Evolutionary conservation across 2,329 filamentous ascomycete genomes (phyloP), one percentile per base, ranked within the genome.

Genomic region (Hypoxylon sp.): DNA sequence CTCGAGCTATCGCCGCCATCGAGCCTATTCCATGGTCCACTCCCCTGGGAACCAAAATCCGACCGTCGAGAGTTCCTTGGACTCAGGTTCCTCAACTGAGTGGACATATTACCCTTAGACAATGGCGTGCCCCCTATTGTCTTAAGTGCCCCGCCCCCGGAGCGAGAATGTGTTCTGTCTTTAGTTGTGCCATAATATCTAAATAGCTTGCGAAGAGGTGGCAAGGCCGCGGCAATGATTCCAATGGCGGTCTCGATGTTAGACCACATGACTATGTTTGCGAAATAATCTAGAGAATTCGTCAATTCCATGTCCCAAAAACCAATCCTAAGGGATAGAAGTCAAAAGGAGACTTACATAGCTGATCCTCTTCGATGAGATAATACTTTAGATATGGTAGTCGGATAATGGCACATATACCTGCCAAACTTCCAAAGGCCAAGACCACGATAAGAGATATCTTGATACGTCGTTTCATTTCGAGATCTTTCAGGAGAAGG

Each of bases 361-460:
- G 44, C 2, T 54, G 59, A 56, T 63, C 59, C 22, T 55, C 29
- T 24, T 63, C 51, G 33, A 54, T 48, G 10, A 50, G 42, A 48
- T 63, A 63, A 39, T 63, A 63, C 33, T 63, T 63, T n/a, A 63
- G 17, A 48, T 56, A 63, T 26, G 59, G 59, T 14, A 63, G 31
- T n/a, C 59, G 51, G 26, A 54, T n/a, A 31, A 63, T 63, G 33
- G 50, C 42, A 48, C 50, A 54, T 5, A 63, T 22, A 9, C 59
- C 50, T 14, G 51, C 59, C 14, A 63, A 51, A 17, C 50, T 63
- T 42, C 59, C 59, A 14, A 63, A 63, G 1, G 50, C 33, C 14
- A 63, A 19, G 52, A 54, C 52, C 13, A 56, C 31, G 4, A 56
- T 56, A 33, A 63, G 59, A 8, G 59, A 54, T 33, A 63, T 8